Evolutionary conservation across 2,329 filamentous ascomycete species (phyloP), one percentile per base, ranked within the genome.

Genomic region (Hypoxylon sp.): DNA sequence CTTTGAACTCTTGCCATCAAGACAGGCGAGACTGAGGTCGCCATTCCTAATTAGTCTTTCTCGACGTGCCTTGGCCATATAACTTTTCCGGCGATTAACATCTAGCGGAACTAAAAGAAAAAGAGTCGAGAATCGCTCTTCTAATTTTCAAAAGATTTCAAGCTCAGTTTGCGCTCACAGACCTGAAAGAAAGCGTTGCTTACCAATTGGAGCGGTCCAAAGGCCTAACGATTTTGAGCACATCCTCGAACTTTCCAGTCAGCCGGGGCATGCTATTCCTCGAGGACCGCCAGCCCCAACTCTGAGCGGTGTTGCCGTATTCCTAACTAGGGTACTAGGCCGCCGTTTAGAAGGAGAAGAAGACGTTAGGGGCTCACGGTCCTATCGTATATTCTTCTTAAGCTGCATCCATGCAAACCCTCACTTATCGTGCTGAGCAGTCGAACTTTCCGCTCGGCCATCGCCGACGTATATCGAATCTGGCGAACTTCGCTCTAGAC

Each of bases 401-500:
- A 65, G 75, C 73, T 76, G 78, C 67, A 75, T 80, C 86, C 85
- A 90, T 90, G 88, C 85, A 85, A 84, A 82, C 81, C 76, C 77
- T 81, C 81, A 83, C 78, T 77, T 79, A 79, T 73, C 77, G 77
- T 74, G 76, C 79, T 79, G 82, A 85, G 76, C 78, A 81, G 75
- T 80, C 80, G 71, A 78, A 79, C 74, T 77, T 79, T 76, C 81
- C 85, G 72, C 84, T 88, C 81, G 86, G 87, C 81, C 84, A 87
- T 77, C 86, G 85, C 82, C 87, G 87, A 84, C 84, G 86, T 76
- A 82, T 83, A 79, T 83, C 83, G 78, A 84, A 87, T 74, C 81
- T 86, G 80, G 83, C 84, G 77, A 83, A 83, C 76, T 85, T 85
- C 78, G 82, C 82, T 80, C 83, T 87, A 75, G 86, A 87, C 82